A percentile compares a stretch with the other conserved stretches of the same genome.
Evolutionary conservation across 1,284 basidiomycete species (phyloP).

Genomic region (Papiliotrema terrestris): DNA sequence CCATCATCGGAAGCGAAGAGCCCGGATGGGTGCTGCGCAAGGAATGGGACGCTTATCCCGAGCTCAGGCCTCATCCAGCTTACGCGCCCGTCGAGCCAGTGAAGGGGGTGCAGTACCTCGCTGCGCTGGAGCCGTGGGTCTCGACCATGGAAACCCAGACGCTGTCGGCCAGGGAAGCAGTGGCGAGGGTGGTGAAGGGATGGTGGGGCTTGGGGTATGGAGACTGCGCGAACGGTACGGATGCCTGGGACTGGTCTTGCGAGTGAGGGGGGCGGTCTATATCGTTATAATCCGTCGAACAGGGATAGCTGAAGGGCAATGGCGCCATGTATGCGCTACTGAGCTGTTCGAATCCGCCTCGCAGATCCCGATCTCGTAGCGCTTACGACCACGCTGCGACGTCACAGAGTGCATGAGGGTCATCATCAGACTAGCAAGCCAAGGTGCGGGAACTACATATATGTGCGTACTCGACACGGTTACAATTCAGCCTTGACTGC

Average conservation of each 20-base stretch:
- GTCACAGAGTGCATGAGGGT: background rate
- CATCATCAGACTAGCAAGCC: no score
- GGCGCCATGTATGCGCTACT: no score
- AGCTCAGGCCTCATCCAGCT: constrained; percentile 59
- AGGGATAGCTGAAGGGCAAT: no score
- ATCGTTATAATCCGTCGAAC: no score
- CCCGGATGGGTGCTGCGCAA: constrained; percentile 82
- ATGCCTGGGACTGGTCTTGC: constrained; percentile 47
- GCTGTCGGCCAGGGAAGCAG: constrained; percentile 73
- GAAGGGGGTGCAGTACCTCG: constrained; percentile 77
- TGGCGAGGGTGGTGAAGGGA: constrained; percentile 68
- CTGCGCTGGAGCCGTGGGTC: constrained; percentile 76
- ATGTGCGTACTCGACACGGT: background rate
- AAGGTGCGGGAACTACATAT: background rate
- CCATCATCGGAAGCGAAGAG: constrained; percentile 54
- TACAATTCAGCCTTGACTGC: constrained; percentile 1
- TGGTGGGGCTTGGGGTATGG: constrained; percentile 53
- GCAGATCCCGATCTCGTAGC: background rate
- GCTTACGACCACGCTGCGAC: background rate
- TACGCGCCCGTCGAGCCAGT: constrained; percentile 76
- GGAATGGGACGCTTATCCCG: constrained; percentile 55
- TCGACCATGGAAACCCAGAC: constrained; percentile 83
- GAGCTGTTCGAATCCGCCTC: background rate
- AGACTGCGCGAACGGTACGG: constrained; percentile 32
- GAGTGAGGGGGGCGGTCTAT: background rate